Conservation (phyloP, 2,329 filamentous ascomycete species). For the Cercospora sp. region DNA sequence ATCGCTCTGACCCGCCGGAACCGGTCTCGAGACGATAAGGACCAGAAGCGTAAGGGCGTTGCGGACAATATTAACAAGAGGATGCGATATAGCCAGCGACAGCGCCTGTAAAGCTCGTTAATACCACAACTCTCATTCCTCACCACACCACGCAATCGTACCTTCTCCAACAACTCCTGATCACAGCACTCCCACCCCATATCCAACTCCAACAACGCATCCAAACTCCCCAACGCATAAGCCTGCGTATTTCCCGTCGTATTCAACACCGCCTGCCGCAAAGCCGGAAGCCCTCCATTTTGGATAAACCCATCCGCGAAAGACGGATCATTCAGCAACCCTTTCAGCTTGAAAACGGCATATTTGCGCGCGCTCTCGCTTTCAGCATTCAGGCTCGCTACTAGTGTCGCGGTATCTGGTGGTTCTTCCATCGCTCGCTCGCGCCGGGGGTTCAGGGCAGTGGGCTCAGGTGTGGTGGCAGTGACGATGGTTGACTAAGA, state of each 20-base stretch:
- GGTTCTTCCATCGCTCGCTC: constrained; percentile 35
- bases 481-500: neutral
- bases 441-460: neutral
- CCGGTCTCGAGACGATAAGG: constrained; percentile 84
- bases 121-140: neutral
- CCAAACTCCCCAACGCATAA: constrained; percentile 88
- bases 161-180: constrained; percentile 66
- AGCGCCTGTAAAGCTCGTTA: too few relatives aligned
- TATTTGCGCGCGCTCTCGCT: constrained; percentile 95
- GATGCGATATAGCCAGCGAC: constrained; percentile 89
- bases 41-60: constrained; percentile 97
- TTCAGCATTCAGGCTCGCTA: constrained; percentile 59
- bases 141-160: constrained; percentile 37
- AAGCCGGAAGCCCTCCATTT: constrained; percentile 76
- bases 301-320: constrained; percentile 97
- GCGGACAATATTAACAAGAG: constrained; percentile 92
- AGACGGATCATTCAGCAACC: constrained; percentile 89
- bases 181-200: constrained; percentile 95
- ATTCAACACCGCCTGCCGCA: constrained; percentile 79
- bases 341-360: constrained; percentile 97
- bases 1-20: constrained; percentile 44
- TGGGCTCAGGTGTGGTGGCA: neutral
- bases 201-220: constrained; percentile 85
- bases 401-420: constrained; percentile 40
- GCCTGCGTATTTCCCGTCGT: constrained; percentile 91